Evolutionary conservation across 2,329 filamentous ascomycete genomes (phyloP).

Genomic region (Diplodia mutila): DNA sequence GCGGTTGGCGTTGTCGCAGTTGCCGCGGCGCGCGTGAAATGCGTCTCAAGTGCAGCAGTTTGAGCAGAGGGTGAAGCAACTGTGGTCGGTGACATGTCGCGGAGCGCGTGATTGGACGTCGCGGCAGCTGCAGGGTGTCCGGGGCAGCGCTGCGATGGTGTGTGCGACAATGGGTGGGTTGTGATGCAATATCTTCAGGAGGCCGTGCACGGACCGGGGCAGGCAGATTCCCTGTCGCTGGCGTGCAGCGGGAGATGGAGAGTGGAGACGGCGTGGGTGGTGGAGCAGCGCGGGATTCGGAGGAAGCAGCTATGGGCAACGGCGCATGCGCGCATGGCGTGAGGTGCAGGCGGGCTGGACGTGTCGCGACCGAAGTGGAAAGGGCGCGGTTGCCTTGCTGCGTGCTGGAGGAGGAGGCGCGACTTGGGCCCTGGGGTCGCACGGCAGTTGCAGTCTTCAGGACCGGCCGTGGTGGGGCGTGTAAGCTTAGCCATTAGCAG

Average conservation of each 20-base stretch:
- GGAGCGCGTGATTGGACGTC: background rate
- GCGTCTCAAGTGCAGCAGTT: background rate
- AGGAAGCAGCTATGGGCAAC: constrained; percentile 2
- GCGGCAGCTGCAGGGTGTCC: background rate
- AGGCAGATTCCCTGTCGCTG: background rate
- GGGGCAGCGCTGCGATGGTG: background rate
- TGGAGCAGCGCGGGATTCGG: background rate
- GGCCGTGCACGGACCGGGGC: background rate
- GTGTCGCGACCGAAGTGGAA: background rate
- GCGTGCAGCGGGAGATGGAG: constrained; percentile 7
- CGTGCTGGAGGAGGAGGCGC: constrained; percentile 1
- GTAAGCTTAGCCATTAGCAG: constrained; percentile 14
- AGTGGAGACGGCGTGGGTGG: constrained; percentile 1
- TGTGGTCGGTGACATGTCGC: background rate
- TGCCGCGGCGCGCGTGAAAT: background rate
- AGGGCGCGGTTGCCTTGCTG: background rate
- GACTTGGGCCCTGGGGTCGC: background rate
- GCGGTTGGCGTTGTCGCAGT: background rate
- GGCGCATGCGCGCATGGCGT: constrained; percentile 6
- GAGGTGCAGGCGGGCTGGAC: constrained; percentile 6
- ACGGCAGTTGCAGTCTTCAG: constrained; percentile 5
- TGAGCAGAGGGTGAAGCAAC: background rate
- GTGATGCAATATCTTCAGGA: constrained; percentile 23
- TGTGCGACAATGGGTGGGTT: constrained; percentile 3
- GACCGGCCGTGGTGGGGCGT: background rate